Conservation (phyloP, 179 eudicot species). For the Actinidia polygama region DNA sequence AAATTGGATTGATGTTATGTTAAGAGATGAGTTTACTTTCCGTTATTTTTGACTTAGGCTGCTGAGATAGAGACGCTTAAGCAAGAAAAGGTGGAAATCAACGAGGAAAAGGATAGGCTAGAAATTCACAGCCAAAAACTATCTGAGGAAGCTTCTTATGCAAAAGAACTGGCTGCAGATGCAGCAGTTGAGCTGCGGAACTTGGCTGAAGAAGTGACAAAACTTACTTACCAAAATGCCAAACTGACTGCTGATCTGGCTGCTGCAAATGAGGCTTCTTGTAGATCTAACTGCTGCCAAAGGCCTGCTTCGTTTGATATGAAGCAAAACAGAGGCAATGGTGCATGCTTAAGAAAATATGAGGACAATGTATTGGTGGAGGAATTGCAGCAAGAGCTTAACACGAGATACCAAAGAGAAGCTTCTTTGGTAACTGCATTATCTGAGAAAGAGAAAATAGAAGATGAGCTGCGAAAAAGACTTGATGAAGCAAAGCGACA, state of each 20-base stretch:
- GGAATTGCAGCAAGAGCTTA: constrained; percentile 54
- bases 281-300: constrained; percentile 23
- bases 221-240: constrained; percentile 78
- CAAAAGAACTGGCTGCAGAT: constrained; percentile 97
- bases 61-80: constrained; percentile 79
- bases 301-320: too few species aligned
- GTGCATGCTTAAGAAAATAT: constrained; percentile 53
- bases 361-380: constrained; percentile 65
- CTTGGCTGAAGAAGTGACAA: constrained; percentile 93
- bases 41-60: constrained; percentile 53
- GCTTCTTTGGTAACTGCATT: constrained; percentile 86
- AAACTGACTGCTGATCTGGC: constrained; percentile 68
- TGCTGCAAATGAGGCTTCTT: constrained; percentile 49
- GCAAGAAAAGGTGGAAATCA: constrained; percentile 69
- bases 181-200: constrained; percentile 96
- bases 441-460: constrained; percentile 80
- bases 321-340: constrained; percentile 41
- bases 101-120: constrained; percentile 88
- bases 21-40: neutral
- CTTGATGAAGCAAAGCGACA: constrained; percentile 83
- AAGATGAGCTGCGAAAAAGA: constrained; percentile 77
- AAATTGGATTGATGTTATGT: neutral
- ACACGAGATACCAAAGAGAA: constrained; percentile 84
- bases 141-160: constrained; percentile 97
- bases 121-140: constrained; percentile 85